Evolutionary conservation across 1,284 basidiomycete species (phyloP).

Genomic region (Trichosporon coremiiforme): DNA sequence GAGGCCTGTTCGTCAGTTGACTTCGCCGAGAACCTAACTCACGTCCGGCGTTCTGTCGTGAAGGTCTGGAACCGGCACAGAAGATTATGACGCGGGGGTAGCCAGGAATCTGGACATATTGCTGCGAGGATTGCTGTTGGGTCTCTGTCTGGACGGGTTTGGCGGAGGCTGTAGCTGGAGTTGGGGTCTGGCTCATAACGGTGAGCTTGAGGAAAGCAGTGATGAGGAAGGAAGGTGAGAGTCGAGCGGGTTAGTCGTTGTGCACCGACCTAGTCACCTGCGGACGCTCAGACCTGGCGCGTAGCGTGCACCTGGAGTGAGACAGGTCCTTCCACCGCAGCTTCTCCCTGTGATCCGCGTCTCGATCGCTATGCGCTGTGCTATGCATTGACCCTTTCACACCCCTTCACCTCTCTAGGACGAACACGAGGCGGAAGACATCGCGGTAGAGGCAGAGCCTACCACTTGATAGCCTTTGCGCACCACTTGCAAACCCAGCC

Average conservation of each 20-base stretch:
- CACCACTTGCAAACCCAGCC: slow-evolving; percentile 14
- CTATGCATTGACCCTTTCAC: background rate
- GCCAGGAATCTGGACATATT: slow-evolving; percentile 3
- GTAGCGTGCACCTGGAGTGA: background rate
- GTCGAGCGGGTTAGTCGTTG: background rate
- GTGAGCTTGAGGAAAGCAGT: background rate
- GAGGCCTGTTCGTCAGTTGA: background rate
- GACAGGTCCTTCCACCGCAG: background rate
- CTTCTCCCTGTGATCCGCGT: background rate
- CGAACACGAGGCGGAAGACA: background rate
- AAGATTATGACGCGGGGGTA: slow-evolving; percentile 14
- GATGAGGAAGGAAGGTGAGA: background rate
- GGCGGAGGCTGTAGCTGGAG: too few species aligned
- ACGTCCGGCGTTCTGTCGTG: background rate
- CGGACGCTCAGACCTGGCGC: background rate
- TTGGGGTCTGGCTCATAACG: background rate
- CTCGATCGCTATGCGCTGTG: background rate
- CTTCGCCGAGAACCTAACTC: too few species aligned
- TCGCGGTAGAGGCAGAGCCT: too few species aligned
- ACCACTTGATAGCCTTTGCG: slow-evolving; percentile 1
- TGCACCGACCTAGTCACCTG: too few species aligned
- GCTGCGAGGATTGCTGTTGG: background rate
- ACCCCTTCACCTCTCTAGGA: background rate
- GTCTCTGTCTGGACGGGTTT: background rate
- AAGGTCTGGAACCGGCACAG: slow-evolving; percentile 5